Base-by-base conservation (phyloP, 768 basidiomycete species). In the Auricularia sp. region DNA sequence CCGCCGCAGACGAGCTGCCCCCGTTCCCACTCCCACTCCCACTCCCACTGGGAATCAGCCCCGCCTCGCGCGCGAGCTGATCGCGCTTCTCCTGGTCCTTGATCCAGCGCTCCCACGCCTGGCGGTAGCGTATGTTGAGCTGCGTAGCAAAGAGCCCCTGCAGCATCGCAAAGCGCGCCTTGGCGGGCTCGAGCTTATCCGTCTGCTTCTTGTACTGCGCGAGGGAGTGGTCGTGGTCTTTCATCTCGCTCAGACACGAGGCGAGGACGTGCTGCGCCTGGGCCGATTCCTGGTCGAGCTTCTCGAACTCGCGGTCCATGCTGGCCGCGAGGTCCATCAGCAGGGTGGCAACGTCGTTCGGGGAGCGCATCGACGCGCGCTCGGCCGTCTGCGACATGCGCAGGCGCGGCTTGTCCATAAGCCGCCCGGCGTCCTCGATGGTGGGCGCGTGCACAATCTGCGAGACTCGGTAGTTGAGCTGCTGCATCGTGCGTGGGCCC, bases 71-170 rank as follows among this genome's bases (percentile, higher is more conserved):
- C 67, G 91, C 85, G 1, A 74, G 73, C 66, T 79, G 83, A 76
- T 96, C 93, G 34, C 94, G 81, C 39, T 77, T 77, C 71, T 91
- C 88, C 76, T 98, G 91, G 64, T 89, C 88, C 68, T 86, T 86
- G 23, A 90, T 76, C 94, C 96, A 98, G 69, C 90, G 91, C 73
- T 96, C 92, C 87, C 90, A 98, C 2, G 94, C 96, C 33, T 88
- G 71, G 61, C 90, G 82, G 76, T 92, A 93, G 67, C 89, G 80
- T 69, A 82, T 82, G 21, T 87, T 89, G 86, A 97, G 91, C 75
- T 90, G 92, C 6, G 77, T 77, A 34, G 81, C 76, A 36, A 98
- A 76, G 66, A 85, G 86, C 18, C 74, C 75, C 73, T 93, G 88
- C 64, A 94, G 74, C 36, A 81, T 80, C 36, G 80, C 77, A 59